phyloP scores from a whole-genome alignment of 371 early-diverging fungal genomes.

The Choanephora cucurbitarum region DNA sequence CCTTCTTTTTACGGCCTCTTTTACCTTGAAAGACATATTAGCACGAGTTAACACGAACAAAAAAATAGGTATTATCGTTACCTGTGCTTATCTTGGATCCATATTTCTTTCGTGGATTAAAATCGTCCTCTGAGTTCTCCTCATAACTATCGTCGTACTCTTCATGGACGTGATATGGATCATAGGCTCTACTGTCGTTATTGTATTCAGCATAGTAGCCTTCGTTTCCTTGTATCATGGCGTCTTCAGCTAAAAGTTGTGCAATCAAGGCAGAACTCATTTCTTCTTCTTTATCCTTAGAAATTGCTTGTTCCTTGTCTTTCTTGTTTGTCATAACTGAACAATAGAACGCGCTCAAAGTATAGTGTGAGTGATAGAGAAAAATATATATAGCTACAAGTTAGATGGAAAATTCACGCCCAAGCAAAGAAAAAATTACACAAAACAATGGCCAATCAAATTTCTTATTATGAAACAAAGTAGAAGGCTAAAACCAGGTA shows the following conservation, averaged over 20 bases:
- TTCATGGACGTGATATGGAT: slow-evolving; percentile 28
- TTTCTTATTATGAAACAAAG: too few species aligned
- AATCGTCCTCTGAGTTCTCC: slow-evolving; percentile 57
- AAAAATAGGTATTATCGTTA: not conserved
- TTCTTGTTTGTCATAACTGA: slow-evolving; percentile 5
- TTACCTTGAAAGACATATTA: slow-evolving; percentile 11
- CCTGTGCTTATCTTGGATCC: slow-evolving; percentile 7
- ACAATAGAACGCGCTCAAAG: not conserved
- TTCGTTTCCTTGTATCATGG: slow-evolving; percentile 35
- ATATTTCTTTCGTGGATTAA: slow-evolving; percentile 38
- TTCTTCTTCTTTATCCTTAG: slow-evolving; percentile 72
- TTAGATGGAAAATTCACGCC: too few species aligned
- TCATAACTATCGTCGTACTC: slow-evolving; percentile 53
- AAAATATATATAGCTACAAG: too few species aligned
- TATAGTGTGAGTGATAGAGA: not conserved
- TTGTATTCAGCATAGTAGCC: slow-evolving; percentile 69
- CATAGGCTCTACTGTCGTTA: slow-evolving; percentile 35
- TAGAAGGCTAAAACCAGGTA: too few species aligned
- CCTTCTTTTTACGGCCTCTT: slow-evolving; percentile 16
- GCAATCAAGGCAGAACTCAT: slow-evolving; percentile 82
- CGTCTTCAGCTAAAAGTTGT: slow-evolving; percentile 73
- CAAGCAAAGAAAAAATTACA: too few species aligned
- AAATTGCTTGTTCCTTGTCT: slow-evolving; percentile 9
- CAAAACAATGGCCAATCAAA: too few species aligned
- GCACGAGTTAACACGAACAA: too few species aligned